Base-by-base conservation (phyloP, 164 flowering plant genomes). In the Dillenia turbinata region DNA sequence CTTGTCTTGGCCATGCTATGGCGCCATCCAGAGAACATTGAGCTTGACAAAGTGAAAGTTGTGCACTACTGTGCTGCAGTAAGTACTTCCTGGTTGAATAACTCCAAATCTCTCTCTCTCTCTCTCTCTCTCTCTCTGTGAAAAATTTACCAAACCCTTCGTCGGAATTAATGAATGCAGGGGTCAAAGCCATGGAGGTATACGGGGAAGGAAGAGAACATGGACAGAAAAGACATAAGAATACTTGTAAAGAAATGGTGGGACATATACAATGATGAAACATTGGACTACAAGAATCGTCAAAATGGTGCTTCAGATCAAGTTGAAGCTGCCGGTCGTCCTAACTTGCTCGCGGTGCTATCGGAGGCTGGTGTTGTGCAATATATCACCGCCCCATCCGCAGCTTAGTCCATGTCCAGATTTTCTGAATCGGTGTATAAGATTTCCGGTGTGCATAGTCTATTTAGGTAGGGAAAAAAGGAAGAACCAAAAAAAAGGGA, bases 111-210 rank as follows among this genome's bases (percentile, higher is more conserved):
- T 19, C 22, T 19, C 22, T 19, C 22, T 19, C 22, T 19, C 22
- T 19, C 22, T 19, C 22, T 19, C 22, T 19, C 22, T 19, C 22
- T 19, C 22, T 19, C 22, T 19, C 22, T 19, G 22, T 19, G 22
- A 19, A 19, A 19, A 19, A 19, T 19, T 19, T 19, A 19, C 22
- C 1, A 19, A 19, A 1, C 22, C 22, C 1, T 19, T 19, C 22
- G 22, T 19, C 1, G 22, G 22, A 19, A 19, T 19, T 19, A 19
- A 19, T 19, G 22, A 19, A 19, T 19, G 22, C 55, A 81, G 78
- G 96, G 96, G 8, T 83, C 93, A 0, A 89, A 87, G 83, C 93
- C 96, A 1, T 85, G 96, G 93, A 83, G 94, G 77, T 90, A 75
- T 44, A 90, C 92, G 0, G 97, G 97, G 6, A 50, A 90, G 66